Evolutionary conservation across 306 rosid species (phyloP), one percentile per base, ranked within the genome.

Genomic region (Cicer chorassanicum): DNA sequence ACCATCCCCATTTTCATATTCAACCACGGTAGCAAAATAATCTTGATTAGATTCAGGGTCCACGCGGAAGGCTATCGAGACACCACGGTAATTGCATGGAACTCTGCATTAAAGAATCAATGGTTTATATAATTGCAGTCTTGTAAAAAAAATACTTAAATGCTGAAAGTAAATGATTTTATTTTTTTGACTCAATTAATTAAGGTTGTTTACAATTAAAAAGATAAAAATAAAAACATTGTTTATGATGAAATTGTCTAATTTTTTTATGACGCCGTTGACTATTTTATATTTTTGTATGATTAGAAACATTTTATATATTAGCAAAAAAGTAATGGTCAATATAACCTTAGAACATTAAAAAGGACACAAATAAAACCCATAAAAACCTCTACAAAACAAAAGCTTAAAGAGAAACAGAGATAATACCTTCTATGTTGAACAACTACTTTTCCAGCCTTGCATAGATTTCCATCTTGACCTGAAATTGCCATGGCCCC

Each of bases 401-500:
- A 19, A 19, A 19, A 19, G 21, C 1, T 18, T 18, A 53, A 8
- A 55, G 8, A 9, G 3, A 40, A 34, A 34, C 1, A 9, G 7
- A 40, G 3, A 59, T 9, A 6, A 5, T 77, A 86, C 96, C 95
- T 88, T 77, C 42, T 74, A 49, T 91, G 77, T 54, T 88, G 86
- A 80, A 93, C 78, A 6, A 82, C 69, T 53, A 91, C 29, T 12
- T 50, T 68, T 1, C 96, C 96, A 12, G 87, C 91, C 9, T 78
- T 39, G 13, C 90, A 89, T 0, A 93, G 82, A 51, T 70, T 51
- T 10, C 53, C 70, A n/a, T 68, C 88, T 8, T 75, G 71, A 6
- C 93, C 90, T 10, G 90, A 66, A 40, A 6, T 14, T 8, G 98
- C 98, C 98, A 93, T 89, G 82, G 89, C 87, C 12, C 97, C 92